These are phyloP conservation scores for Nicotiana tabacum DNA, from an alignment of 257 asterid genomes.

Conservation along the genomic window DNA sequence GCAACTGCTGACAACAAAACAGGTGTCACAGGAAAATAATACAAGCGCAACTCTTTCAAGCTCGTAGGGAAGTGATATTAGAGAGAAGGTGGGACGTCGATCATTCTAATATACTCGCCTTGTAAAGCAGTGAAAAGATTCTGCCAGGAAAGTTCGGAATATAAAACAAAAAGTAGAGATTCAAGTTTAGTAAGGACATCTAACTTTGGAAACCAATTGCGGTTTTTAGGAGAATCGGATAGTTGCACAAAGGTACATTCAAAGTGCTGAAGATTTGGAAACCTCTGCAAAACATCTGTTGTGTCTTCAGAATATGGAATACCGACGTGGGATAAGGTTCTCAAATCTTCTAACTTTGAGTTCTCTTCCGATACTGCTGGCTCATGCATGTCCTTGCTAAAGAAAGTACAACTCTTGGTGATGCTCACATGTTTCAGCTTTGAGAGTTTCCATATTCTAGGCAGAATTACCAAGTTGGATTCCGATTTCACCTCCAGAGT, in stretches of 20 bases:
- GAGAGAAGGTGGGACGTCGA: not conserved
- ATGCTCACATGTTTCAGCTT: slow-evolving; percentile 6
- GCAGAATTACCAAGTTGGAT: not conserved
- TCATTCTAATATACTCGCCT: not conserved
- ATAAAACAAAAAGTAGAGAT: too few species aligned
- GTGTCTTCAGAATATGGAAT: not conserved
- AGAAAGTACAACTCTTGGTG: not conserved
- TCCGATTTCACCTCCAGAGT: not conserved
- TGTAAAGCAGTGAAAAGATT: too few species aligned
- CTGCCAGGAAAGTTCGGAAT: too few species aligned
- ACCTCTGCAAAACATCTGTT: not conserved
- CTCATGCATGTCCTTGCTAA: not conserved
- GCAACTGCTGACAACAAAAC: not conserved
- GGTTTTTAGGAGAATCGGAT: not conserved
- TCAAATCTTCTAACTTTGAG: not conserved
- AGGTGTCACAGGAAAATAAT: not conserved
- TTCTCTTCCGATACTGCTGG: not conserved
- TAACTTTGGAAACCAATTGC: not conserved
- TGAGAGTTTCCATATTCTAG: not conserved
- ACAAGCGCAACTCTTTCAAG: not conserved
- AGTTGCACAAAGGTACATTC: not conserved
- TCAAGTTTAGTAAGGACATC: not conserved
- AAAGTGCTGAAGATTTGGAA: not conserved
- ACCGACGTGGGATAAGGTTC: not conserved
- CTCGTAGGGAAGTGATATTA: not conserved